A percentile compares a stretch with the other conserved stretches of the same genome.
Evolutionary conservation across 2,329 filamentous ascomycete species (phyloP).

Genomic region (Claviceps purpurea): DNA sequence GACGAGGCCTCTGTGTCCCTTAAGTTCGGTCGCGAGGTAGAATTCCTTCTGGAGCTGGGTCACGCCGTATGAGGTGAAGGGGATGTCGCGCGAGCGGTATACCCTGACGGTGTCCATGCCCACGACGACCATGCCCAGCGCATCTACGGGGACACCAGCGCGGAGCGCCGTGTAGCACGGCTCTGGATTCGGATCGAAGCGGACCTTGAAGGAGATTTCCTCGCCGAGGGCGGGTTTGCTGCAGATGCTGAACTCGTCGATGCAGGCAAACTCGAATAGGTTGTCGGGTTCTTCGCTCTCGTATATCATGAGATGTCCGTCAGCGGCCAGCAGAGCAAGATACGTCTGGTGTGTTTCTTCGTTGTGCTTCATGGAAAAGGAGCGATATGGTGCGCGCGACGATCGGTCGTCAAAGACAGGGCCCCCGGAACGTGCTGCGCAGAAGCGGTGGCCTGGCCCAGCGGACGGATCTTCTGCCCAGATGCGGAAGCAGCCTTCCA

Average conservation of each 20-base stretch:
- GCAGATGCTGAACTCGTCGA: constrained; percentile 67
- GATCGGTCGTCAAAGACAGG: constrained; percentile 43
- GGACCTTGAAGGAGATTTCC: constrained; percentile 74
- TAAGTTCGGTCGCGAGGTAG: constrained; percentile 68
- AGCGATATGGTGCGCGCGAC: constrained; percentile 54
- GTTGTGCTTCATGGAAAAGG: constrained; percentile 73
- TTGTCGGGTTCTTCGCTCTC: constrained; percentile 79
- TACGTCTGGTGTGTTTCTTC: constrained; percentile 70
- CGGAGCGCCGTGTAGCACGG: constrained; percentile 64
- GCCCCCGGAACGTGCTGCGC: constrained; percentile 36
- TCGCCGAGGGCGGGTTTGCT: constrained; percentile 62
- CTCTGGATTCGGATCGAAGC: constrained; percentile 78
- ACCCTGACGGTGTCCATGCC: constrained; percentile 74
- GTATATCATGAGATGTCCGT: constrained; percentile 66
- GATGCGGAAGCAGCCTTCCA: constrained; percentile 80
- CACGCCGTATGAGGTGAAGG: constrained; percentile 37
- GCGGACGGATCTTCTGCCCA: constrained; percentile 87
- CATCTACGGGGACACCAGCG: constrained; percentile 69
- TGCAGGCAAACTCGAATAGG: constrained; percentile 57
- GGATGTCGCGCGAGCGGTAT: constrained; percentile 58
- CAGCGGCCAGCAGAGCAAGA: constrained; percentile 70
- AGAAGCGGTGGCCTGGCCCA: constrained; percentile 69
- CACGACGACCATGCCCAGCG: constrained; percentile 70
- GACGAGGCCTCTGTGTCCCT: constrained; percentile 62
- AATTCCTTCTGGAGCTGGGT: constrained; percentile 57